A percentile compares a stretch with the other conserved stretches of the same genome.
These are phyloP conservation scores for Butyriboletus pseudospeciosus DNA, from an alignment of 1,284 basidiomycete genomes.

Conservation along the genomic window DNA sequence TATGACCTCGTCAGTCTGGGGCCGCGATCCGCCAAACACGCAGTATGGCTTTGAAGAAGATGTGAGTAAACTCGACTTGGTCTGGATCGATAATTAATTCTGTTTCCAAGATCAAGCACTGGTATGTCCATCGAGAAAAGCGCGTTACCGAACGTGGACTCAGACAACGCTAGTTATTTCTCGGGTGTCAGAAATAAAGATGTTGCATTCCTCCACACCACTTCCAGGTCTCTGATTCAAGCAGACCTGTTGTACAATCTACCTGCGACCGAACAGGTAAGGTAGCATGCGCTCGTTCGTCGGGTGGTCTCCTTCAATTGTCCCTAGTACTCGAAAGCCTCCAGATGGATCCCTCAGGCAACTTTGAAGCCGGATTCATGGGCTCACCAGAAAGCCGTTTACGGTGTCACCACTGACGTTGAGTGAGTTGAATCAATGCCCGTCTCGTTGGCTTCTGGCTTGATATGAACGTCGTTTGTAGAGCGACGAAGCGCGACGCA, in stretches of 20 bases:
- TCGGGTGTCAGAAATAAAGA: conserved; percentile 83
- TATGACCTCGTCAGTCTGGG: conserved; percentile 48
- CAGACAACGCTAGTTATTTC: conserved; percentile 57
- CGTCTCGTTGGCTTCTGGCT: neutral
- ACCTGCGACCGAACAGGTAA: conserved; percentile 79
- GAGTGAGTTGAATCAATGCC: conserved; percentile 21
- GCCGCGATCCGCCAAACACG: conserved; percentile 56
- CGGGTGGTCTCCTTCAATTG: conserved; percentile 5
- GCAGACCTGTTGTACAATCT: conserved; percentile 92
- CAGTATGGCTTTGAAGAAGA: conserved; percentile 83
- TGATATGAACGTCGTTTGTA: conserved; percentile 27
- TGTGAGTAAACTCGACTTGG: conserved; percentile 37
- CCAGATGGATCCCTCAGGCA: conserved; percentile 45
- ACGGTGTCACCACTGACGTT: conserved; percentile 21
- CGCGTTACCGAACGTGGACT: neutral
- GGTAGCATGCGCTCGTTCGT: conserved; percentile 3
- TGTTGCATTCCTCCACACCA: conserved; percentile 81
- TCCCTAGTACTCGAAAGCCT: conserved; percentile 48
- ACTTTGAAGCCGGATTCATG: conserved; percentile 56
- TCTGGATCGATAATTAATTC: neutral
- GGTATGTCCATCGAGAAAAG: conserved; percentile 37
- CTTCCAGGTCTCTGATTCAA: conserved; percentile 75
- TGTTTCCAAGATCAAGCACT: conserved; percentile 53
- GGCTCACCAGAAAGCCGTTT: conserved; percentile 55
- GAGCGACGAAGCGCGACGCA: conserved; percentile 70